These are phyloP conservation scores for Ustilago xerochloae DNA, from an alignment of 1,284 basidiomycete species.

Conservation along the genomic window DNA sequence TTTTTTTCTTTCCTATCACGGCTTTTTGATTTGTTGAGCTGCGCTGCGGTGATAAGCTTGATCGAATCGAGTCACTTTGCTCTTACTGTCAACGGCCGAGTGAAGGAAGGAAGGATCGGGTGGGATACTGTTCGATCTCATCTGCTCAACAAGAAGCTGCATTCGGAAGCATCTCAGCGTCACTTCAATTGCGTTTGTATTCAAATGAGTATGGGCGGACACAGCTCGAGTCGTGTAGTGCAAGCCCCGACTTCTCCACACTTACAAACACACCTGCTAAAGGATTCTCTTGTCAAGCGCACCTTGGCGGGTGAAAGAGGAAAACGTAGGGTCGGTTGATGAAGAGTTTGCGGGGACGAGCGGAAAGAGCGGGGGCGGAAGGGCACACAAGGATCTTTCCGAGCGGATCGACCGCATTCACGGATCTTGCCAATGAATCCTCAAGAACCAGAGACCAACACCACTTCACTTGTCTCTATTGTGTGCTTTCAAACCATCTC, in stretches of 20 bases:
- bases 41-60: conserved; percentile 13
- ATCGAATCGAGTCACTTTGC: conserved; percentile 17
- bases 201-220: not conserved
- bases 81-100: conserved; percentile 24
- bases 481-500: not conserved
- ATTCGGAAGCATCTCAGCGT: not conserved
- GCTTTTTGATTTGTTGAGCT: conserved; percentile 18
- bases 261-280: not conserved
- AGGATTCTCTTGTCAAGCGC: not conserved
- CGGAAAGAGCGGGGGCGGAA: not conserved
- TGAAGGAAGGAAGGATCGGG: conserved; percentile 10
- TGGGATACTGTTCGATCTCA: conserved; percentile 1
- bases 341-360: not conserved
- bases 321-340: too few species aligned
- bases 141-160: not conserved
- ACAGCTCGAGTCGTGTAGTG: conserved; percentile 1
- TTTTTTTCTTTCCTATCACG: conserved; percentile 23
- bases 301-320: not conserved
- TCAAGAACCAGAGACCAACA: not conserved
- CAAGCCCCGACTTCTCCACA: conserved; percentile 19
- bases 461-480: not conserved
- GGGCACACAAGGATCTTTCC: conserved; percentile 6
- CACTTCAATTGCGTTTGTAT: not conserved
- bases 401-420: not conserved
- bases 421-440: not conserved